Evolutionary conservation across 177 flowering plant genomes (phyloP).

Genomic region (Vitis hybrid): DNA sequence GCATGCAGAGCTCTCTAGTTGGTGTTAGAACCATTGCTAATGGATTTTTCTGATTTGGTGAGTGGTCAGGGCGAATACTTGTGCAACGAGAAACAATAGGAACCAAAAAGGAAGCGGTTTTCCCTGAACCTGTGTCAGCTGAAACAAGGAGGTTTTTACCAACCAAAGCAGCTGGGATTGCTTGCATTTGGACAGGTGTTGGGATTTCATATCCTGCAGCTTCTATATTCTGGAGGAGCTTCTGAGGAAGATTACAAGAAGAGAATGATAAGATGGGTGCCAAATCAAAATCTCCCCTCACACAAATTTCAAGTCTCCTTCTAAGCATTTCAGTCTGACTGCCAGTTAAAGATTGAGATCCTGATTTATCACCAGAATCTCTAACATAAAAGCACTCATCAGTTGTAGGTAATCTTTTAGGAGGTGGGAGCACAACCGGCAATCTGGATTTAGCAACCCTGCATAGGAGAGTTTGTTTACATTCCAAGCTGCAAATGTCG

Average conservation of each 20-base stretch:
- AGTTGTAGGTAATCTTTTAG: slow-evolving; percentile 43
- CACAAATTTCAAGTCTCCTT: slow-evolving; percentile 57
- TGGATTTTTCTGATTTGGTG: slow-evolving; percentile 40
- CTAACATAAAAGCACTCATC: slow-evolving; percentile 88
- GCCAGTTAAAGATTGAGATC: slow-evolving; percentile 13
- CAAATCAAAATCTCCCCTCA: slow-evolving; percentile 54
- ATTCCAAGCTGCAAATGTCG: slow-evolving; percentile 86
- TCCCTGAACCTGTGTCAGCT: slow-evolving; percentile 92
- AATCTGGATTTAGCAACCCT: slow-evolving; percentile 37
- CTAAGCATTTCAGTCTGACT: slow-evolving; percentile 53
- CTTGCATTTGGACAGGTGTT: slow-evolving; percentile 96
- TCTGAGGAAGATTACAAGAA: slow-evolving; percentile 55
- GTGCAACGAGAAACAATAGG: slow-evolving; percentile 69
- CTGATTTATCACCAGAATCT: slow-evolving; percentile 33
- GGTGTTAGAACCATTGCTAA: slow-evolving; percentile 82
- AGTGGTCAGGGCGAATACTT: slow-evolving; percentile 23
- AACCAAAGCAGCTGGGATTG: slow-evolving; percentile 75
- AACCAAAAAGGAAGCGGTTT: slow-evolving; percentile 84
- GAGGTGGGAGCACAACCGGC: slow-evolving; percentile 21
- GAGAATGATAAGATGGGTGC: slow-evolving; percentile 73
- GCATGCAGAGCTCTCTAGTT: slow-evolving; percentile 86
- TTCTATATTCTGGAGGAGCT: slow-evolving; percentile 75
- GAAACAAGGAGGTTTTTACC: slow-evolving; percentile 81
- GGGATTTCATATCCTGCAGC: slow-evolving; percentile 75
- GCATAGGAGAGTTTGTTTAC: slow-evolving; percentile 51